Evolutionary conservation across 371 early-diverging fungal species (phyloP).

Genomic region (Nematocida sp.): DNA sequence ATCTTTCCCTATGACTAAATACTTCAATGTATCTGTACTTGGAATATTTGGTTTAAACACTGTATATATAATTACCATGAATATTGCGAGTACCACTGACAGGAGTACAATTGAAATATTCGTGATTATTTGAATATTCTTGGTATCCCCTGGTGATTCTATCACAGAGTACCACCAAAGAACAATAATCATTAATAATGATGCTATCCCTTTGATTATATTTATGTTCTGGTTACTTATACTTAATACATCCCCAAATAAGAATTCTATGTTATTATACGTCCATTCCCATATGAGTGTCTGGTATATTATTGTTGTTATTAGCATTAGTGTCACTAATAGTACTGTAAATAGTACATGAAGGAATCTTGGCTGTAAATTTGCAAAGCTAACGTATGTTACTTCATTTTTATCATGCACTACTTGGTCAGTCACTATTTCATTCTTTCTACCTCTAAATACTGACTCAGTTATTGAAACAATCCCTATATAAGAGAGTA

Average conservation of each 20-base stretch:
- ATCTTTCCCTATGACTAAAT: neutral
- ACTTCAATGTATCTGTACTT: neutral
- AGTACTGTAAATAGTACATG: neutral
- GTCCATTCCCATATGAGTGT: constrained; percentile 11
- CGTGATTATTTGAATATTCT: neutral
- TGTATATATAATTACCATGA: neutral
- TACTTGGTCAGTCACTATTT: neutral
- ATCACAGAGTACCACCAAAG: neutral
- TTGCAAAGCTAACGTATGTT: constrained; percentile 12
- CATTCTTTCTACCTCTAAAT: neutral
- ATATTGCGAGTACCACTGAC: neutral
- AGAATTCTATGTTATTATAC: neutral
- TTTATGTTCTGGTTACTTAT: too few relatives aligned
- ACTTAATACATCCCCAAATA: neutral
- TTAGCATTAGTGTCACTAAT: neutral
- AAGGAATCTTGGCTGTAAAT: neutral
- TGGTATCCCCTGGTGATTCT: neutral
- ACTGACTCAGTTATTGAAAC: neutral
- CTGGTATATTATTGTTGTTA: constrained; percentile 3
- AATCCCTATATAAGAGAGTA: neutral
- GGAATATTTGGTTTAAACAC: neutral
- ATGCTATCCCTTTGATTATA: neutral
- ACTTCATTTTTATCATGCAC: neutral
- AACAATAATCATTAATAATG: neutral
- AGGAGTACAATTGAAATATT: neutral